phyloP scores from a whole-genome alignment of 176 grass and related monocot species.

The Poa annua region DNA sequence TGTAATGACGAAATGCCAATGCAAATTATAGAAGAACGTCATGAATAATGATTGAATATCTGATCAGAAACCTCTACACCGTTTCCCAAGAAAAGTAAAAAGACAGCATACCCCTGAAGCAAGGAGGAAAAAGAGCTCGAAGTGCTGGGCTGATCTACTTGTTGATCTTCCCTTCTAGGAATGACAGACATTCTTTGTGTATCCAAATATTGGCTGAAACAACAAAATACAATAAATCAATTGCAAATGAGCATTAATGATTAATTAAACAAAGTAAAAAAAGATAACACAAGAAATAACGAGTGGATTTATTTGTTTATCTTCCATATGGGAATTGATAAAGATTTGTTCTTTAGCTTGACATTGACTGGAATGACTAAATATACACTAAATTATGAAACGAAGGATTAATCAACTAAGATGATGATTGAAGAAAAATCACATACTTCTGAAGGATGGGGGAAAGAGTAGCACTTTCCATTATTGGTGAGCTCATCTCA shows the following conservation, averaged over 20 bases:
- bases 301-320: slow-evolving; percentile 17
- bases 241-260: background rate
- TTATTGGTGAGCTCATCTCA: background rate
- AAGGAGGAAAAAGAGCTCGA: slow-evolving; percentile 17
- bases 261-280: background rate
- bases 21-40: background rate
- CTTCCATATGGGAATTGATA: background rate
- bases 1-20: slow-evolving; percentile 7
- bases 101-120: background rate
- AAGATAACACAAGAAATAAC: background rate
- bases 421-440: slow-evolving; percentile 4
- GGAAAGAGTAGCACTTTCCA: slow-evolving; percentile 5
- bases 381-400: background rate
- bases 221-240: slow-evolving; percentile 9
- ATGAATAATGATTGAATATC: background rate
- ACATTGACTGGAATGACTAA: slow-evolving; percentile 29
- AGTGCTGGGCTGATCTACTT: background rate
- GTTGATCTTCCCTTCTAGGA: slow-evolving; percentile 9
- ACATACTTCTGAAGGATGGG: slow-evolving; percentile 26
- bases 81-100: background rate
- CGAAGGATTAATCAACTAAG: slow-evolving; percentile 1
- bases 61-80: background rate
- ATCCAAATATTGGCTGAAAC: slow-evolving; percentile 25
- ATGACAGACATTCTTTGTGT: background rate
- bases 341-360: background rate